Evolutionary conservation across 2,329 filamentous ascomycete species (phyloP), one percentile per base, ranked within the genome.

Genomic region (Chaetomiaceae sp.): DNA sequence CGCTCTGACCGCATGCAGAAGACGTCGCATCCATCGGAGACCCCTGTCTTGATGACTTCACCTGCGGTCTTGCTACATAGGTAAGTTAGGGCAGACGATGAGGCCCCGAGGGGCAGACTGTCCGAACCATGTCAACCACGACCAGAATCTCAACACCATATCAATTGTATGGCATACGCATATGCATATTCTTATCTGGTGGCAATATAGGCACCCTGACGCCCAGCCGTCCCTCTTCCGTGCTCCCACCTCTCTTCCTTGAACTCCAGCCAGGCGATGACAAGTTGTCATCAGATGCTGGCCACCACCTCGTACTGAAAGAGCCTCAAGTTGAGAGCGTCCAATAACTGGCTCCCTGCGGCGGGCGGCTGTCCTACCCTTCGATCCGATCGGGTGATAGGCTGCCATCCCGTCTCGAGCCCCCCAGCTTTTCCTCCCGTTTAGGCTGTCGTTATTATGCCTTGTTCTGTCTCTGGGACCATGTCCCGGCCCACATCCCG

Each of bases 251-350:
- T n/a, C n/a, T n/a, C n/a, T n/a, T n/a, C n/a, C n/a, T n/a, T n/a
- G 17, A 27, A 27, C 25, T 27, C 2, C 3, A 13, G n/a, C n/a
- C 33, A 35, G 5, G 10, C 10, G 19, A 14, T 20, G 37, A 13
- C 35, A 38, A 20, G 35, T 9, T 17, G 6, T 35, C 35, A 20
- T 16, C n/a, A 20, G 17, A 39, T 23, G 19, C 6, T 13, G 12
- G 25, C n/a, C n/a, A 12, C 5, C 3, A 38, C 9, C 41, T 40
- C 31, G 37, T 21, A 16, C 21, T 31, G 17, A 10, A 5, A 25
- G 30, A 40, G 54, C 54, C 47, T 48, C 54, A 56, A 45, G 33
- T 51, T 43, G 35, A 56, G 35, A 21, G 27, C 10, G 44, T 23
- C 23, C 30, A 51, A 52, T 52, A 19, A 46, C 39, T 6, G 10